Base-by-base conservation (phyloP, 208 protist species). In the Endotrypanum monterogeii region DNA sequence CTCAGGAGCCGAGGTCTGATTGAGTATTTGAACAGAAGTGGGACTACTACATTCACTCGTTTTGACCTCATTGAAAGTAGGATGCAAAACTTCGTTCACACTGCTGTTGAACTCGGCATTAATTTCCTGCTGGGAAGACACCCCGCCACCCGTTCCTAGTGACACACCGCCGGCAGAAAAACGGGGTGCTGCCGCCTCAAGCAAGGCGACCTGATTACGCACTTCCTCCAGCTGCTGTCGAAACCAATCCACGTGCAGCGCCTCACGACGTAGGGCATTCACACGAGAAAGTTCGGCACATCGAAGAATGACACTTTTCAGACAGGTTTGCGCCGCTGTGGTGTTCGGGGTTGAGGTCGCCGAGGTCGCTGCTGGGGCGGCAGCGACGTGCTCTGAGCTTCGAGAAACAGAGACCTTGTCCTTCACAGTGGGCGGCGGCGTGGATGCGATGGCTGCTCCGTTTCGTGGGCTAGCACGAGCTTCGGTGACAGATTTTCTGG, bases 201-300 rank as follows among this genome's bases (percentile, higher is more conserved):
- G 32, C 5, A 7, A 46, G 23, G 39, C 58, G 18, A 57, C 30
- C 2, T 57, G 41, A 32, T 68, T 44, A n/a, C 70, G 55, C 51
- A 58, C 71, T 25, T 39, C 72, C 6, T 39, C 12, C 56, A 87
- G 28, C 56, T 70, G 54, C 39, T 79, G 68, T 4, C 83, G 83
- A 28, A 88, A 63, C 68, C 82, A 72, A 8, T 73, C 60, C 4
- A 79, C 72, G 71, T 88, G 83, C n/a, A 88, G 74, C 51, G 79
- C 67, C 57, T 88, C 83, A 18, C 83, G 75, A 18, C 78, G 72
- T 14, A 88, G 70, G 32, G 76, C 79, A 37, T 85, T 80, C 7
- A 73, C 71, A 25, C 83, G 83, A 0, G 83, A 88, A 37, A 88
- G 65, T 70, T 85, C 73, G 11, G 83, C 72, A 37, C 83, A 78